These are phyloP conservation scores for Kwoniella europaea DNA, from an alignment of 768 basidiomycete species.

Conservation along the genomic window DNA sequence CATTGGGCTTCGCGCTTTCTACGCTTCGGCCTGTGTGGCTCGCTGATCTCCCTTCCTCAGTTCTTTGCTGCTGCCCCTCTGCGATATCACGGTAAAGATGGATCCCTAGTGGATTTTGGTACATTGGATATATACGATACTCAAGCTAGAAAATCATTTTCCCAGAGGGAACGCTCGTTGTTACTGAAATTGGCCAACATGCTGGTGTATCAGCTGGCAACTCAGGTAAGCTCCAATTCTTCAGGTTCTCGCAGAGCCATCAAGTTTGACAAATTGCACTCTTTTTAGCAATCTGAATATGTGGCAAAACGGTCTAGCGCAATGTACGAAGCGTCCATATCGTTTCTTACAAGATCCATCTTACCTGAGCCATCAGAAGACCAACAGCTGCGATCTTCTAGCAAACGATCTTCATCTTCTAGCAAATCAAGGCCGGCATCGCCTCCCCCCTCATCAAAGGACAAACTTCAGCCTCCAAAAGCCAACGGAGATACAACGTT, in stretches of 20 bases:
- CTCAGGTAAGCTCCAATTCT: conserved; percentile 43
- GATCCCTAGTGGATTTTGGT: conserved; percentile 38
- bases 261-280: too few relatives aligned
- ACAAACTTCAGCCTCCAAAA: background rate
- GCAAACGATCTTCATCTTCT: background rate
- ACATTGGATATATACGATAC: conserved; percentile 40
- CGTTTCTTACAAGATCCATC: conserved; percentile 43
- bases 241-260: too few relatives aligned
- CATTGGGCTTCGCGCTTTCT: too few relatives aligned
- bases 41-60: too few relatives aligned
- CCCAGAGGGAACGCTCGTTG: conserved; percentile 31
- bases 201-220: conserved; percentile 53
- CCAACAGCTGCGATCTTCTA: background rate
- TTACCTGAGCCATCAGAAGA: conserved; percentile 21
- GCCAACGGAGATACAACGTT: background rate
- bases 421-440: too few relatives aligned
- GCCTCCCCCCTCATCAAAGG: background rate
- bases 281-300: conserved; percentile 50
- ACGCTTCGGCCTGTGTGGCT: too few relatives aligned
- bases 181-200: conserved; percentile 50
- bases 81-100: conserved; percentile 29
- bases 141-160: conserved; percentile 36
- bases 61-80: conserved; percentile 45
- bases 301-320: conserved; percentile 37
- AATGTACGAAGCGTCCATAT: conserved; percentile 43